Base-by-base conservation (phyloP, 2,329 filamentous ascomycete genomes). In the Chrysoporthe austroafricana region DNA sequence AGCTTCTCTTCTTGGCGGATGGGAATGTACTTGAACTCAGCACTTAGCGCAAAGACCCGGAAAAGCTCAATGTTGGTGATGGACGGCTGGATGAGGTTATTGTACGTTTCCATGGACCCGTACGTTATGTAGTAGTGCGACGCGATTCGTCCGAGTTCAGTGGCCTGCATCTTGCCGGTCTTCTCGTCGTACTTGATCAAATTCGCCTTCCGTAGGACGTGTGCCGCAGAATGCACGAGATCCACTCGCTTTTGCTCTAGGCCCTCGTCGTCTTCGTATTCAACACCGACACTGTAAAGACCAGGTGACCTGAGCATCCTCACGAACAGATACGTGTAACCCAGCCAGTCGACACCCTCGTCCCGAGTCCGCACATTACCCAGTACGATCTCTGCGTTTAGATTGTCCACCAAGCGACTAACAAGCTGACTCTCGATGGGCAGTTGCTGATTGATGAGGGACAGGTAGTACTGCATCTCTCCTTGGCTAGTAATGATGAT, bases 81-180 rank as follows among this genome's bases (percentile, higher is more conserved):
- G 13, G 91, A 93, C 16, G 95, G 94, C 76, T 97, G 94, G 60
- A 99, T 93, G 72, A 98, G 91, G 76, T 92, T 92, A 77, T 97
- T 97, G 82, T 99, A 99, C 1, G 93, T 97, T 72, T 95, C 86
- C 96, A 99, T 99, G 16, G 95, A 98, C 73, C 89, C 93, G 79
- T 97, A 90, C 0, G 94, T 96, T 75, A 99, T 97, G 82, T 99
- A 99, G 83, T 99, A 99, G 78, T 99, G 96, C 16, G 95, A 98
- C 6, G 96, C 92, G 73, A 99, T 96, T 54, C 96, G 90, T 63
- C 96, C 96, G 65, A 99, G 89, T 78, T 99, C 96, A 0, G 96
- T 99, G 4, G 92, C 88, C 79, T 97, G 94, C 43, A 99, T 80
- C 74, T 90, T 92, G 36, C 96, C 96, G 1, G 90, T 90, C 79